Percentiles rank a stretch among this genome's conserved stretches.
phyloP scores from a whole-genome alignment of 768 basidiomycete species.

The Xanthoconium stramineum region DNA sequence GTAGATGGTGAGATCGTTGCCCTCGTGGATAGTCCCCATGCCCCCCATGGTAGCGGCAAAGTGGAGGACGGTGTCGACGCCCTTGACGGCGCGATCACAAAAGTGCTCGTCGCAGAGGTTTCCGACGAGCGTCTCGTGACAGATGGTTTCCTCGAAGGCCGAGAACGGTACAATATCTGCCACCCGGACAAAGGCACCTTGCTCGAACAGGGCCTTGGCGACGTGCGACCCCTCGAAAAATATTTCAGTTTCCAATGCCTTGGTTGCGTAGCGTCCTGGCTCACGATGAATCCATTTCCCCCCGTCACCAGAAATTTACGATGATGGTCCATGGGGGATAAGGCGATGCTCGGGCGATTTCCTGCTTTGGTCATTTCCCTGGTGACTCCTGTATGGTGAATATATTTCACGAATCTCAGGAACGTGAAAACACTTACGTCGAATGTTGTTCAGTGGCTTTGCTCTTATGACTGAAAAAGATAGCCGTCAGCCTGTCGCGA shows the following conservation, averaged over 20 bases:
- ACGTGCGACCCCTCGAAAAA: conserved; percentile 48
- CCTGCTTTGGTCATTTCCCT: conserved; percentile 1
- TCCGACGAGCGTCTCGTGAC: conserved; percentile 39
- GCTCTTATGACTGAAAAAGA: background rate
- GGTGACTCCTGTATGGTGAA: background rate
- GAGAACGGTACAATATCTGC: conserved; percentile 36
- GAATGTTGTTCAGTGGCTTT: background rate
- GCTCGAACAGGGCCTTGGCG: conserved; percentile 35
- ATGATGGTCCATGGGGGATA: background rate
- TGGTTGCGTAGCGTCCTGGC: conserved; percentile 6
- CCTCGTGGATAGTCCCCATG: conserved; percentile 57
- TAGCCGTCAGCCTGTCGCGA: background rate
- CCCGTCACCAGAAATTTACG: conserved; percentile 42
- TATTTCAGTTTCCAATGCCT: background rate
- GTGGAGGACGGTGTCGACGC: conserved; percentile 46
- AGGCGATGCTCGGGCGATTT: background rate
- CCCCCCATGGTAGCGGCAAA: conserved; percentile 64
- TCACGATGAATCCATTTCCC: conserved; percentile 54
- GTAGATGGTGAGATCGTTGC: conserved; percentile 50
- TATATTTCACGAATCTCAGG: background rate
- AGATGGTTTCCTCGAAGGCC: conserved; percentile 22
- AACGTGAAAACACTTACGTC: background rate
- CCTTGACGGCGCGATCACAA: conserved; percentile 37
- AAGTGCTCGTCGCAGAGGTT: conserved; percentile 44
- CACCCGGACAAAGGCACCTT: conserved; percentile 39